Evolutionary conservation across 176 grass and related monocot genomes (phyloP), one percentile per base, ranked within the genome.

Genomic region (Cenchrus purpureus): DNA sequence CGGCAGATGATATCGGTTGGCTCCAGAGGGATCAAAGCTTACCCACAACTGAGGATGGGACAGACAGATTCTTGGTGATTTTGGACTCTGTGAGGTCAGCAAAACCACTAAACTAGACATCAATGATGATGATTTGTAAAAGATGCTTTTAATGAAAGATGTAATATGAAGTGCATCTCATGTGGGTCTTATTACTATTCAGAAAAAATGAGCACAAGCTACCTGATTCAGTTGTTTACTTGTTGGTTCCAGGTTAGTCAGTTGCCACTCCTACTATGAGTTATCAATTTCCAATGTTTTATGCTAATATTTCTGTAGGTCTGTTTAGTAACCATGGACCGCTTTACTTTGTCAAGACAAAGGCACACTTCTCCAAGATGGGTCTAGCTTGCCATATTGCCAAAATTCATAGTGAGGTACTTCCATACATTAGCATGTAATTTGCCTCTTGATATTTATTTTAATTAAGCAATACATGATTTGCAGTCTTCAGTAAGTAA

Each of bases 401-500:
- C 28, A 97, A 95, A 76, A 97, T 97, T 68, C 95, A 97, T 68
- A 95, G 95, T 62, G 95, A 97, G 92, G 95, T 97, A 87, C 58
- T 88, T 86, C 8, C 67, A 40, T 37, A 52, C 77, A 43, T 56
- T 77, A 58, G 20, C 68, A 4, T 80, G 42, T 54, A 13, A 5
- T 78, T 29, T 83, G 52, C 60, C 60, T 85, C 22, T 73, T 82
- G 4, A 42, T 6, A 62, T 63, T 71, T 69, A 8, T 29, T 76
- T 66, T 32, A 55, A 62, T 60, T 44, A 74, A 45, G n/a, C 19
- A 29, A 71, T 32, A 62, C 63, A 31, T 11, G 44, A 9, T 3
- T 48, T 85, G 40, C 82, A 95, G 95, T 94, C 95, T 81, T 95
- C 95, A 64, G 88, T 97, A 10, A 90, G 73, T 73, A 92, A 94